These are phyloP conservation scores for Urtica urens DNA, from an alignment of 306 rosid genomes.

Conservation along the genomic window DNA sequence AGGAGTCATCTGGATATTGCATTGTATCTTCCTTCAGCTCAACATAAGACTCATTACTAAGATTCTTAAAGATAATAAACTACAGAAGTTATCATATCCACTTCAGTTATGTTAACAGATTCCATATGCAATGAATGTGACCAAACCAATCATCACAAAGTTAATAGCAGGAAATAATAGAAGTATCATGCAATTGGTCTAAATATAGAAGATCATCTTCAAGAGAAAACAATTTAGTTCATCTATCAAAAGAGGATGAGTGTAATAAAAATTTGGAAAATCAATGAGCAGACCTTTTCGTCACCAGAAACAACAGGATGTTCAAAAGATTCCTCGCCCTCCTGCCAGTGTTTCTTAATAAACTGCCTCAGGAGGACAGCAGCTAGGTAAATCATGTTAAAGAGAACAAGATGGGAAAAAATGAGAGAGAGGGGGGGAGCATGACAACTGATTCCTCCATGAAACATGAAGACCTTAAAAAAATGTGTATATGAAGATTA, in stretches of 20 bases:
- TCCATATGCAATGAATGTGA: neutral
- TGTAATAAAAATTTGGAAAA: no score
- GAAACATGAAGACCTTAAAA: no score
- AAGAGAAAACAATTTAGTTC: no score
- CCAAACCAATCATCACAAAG: neutral
- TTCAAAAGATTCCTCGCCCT: conserved; percentile 76
- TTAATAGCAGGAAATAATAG: no score
- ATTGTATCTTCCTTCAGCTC: neutral
- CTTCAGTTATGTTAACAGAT: no score
- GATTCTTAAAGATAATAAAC: neutral
- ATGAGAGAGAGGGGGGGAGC: neutral
- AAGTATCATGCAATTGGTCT: neutral
- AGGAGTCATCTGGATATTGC: neutral
- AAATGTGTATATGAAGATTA: no score
- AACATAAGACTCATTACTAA: neutral
- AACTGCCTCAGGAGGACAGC: conserved; percentile 94
- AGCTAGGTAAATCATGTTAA: conserved; percentile 81
- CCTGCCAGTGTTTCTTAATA: conserved; percentile 88
- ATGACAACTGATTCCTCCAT: no score
- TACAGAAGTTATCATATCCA: neutral
- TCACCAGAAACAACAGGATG: conserved; percentile 65
- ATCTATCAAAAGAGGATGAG: no score
- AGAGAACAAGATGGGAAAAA: conserved; percentile 22
- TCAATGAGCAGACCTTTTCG: conserved; percentile 51
- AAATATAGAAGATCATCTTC: neutral